Evolutionary conservation across 2,329 filamentous ascomycete species (phyloP), one percentile per base, ranked within the genome.

Genomic region (Fusarium sp.): DNA sequence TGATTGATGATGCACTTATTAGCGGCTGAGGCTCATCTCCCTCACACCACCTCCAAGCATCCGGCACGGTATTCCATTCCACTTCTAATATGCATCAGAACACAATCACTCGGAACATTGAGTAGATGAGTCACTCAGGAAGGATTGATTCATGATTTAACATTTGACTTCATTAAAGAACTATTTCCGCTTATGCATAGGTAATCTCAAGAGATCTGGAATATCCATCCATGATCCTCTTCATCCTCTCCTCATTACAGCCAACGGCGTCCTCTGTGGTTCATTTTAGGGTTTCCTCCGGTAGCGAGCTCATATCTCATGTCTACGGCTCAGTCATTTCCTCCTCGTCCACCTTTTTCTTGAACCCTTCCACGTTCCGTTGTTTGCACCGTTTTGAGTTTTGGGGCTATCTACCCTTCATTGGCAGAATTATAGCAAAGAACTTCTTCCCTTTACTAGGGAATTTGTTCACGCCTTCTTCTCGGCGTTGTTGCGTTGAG

Each of bases 281-380:
- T 67, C 62, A 46, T 55, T 42, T 59, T 54, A 42, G 38, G 57
- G 71, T 65, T 51, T 60, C 58, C 49, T 66, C 64, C 19, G 58
- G 72, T 57, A 66, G 58, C 60, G 71, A 69, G 45, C 57, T 66
- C 63, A 45, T 33, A 23, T 60, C 38, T 63, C 60, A 56, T 52
- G 3, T 52, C 14, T 52, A 56, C 35, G 69, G 41, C 80, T 78
- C n/a, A 27, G 29, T 84, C 64, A 18, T 71, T 42, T 79, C 76
- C 76, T 67, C 80, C 44, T 80, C 79, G 18, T 75, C 77, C 68
- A 62, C 66, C 59, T 66, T 71, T 58, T 59, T 37, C 39, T 46
- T 60, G 45, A 73, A 66, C 60, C 67, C 71, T 68, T 59, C 58
- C 61, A 67, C 66, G 57, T 55, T 60, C 64, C 66, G 70, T 64